These are phyloP conservation scores for Pseudocercospora pini-densiflorae DNA, from an alignment of 2,329 filamentous ascomycete genomes.

Conservation along the genomic window DNA sequence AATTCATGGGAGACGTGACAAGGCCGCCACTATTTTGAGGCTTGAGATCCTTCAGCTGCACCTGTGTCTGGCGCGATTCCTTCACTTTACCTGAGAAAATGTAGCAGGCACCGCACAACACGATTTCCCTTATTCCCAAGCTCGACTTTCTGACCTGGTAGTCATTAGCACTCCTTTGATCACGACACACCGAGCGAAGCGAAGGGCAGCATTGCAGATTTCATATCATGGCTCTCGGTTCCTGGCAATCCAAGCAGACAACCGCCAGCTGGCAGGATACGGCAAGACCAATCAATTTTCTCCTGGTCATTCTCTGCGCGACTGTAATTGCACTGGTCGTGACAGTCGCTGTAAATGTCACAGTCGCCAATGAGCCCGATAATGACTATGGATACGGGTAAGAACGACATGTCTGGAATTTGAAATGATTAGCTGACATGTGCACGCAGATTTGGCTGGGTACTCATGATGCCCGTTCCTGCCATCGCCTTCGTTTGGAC, in stretches of 20 bases:
- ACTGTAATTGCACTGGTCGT: slow-evolving; percentile 1
- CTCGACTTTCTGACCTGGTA: background rate
- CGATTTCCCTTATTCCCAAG: background rate
- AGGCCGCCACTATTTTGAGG: background rate
- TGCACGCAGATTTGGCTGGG: background rate
- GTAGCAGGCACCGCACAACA: background rate
- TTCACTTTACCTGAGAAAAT: background rate
- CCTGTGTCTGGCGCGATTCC: background rate
- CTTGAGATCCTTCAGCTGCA: slow-evolving; percentile 2
- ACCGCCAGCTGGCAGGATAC: slow-evolving; percentile 4
- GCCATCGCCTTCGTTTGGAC: background rate
- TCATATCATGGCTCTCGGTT: background rate
- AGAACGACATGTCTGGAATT: background rate
- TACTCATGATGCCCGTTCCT: slow-evolving; percentile 6
- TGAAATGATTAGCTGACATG: background rate
- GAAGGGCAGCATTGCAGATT: background rate
- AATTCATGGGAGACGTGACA: background rate
- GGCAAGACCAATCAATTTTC: background rate
- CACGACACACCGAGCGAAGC: background rate
- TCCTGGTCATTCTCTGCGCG: background rate
- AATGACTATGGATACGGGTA: background rate
- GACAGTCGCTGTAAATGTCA: background rate
- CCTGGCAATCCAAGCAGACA: slow-evolving; percentile 3
- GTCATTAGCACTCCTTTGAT: background rate
- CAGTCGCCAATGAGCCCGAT: background rate